A percentile compares a stretch with the other conserved stretches of the same genome.
phyloP scores from a whole-genome alignment of 768 basidiomycete species.

The Pleurotus tuoliensis region DNA sequence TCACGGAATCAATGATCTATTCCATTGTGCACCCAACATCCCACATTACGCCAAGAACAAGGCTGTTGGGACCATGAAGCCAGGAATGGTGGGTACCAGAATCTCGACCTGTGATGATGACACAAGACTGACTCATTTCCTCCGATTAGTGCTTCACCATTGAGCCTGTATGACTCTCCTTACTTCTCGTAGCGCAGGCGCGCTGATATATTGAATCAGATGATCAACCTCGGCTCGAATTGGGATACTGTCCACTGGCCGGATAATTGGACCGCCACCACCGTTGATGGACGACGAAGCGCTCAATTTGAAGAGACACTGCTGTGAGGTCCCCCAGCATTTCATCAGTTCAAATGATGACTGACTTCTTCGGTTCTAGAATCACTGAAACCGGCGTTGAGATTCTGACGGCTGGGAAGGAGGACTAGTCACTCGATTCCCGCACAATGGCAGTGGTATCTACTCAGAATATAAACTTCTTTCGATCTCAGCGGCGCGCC shows the following conservation, averaged over 20 bases:
- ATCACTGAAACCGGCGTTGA: slow-evolving; percentile 92
- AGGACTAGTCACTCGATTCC: slow-evolving; percentile 2
- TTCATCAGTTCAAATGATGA: not conserved
- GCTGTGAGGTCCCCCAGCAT: slow-evolving; percentile 51
- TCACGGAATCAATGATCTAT: slow-evolving; percentile 84
- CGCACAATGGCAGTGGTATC: not conserved
- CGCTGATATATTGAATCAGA: slow-evolving; percentile 38
- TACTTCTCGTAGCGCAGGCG: not conserved
- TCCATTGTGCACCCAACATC: slow-evolving; percentile 83
- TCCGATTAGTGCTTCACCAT: slow-evolving; percentile 60
- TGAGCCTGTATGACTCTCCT: slow-evolving; percentile 55
- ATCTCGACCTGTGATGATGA: not conserved
- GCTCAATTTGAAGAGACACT: slow-evolving; percentile 99
- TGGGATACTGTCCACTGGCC: slow-evolving; percentile 85
- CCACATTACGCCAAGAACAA: slow-evolving; percentile 96
- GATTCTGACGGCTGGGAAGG: slow-evolving; percentile 63
- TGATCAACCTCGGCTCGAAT: slow-evolving; percentile 85
- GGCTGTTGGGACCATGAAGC: slow-evolving; percentile 88
- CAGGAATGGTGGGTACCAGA: slow-evolving; percentile 70
- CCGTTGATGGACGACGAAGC: slow-evolving; percentile 82
- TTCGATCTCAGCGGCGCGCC: slow-evolving; percentile 1
- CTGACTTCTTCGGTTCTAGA: slow-evolving; percentile 33
- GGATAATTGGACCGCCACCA: slow-evolving; percentile 96
- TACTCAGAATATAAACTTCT: not conserved
- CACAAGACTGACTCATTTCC: slow-evolving; percentile 3